Evolutionary conservation across 2,329 filamentous ascomycete genomes (phyloP), one percentile per base, ranked within the genome.

Genomic region (Trichoderma cornu-damae): DNA sequence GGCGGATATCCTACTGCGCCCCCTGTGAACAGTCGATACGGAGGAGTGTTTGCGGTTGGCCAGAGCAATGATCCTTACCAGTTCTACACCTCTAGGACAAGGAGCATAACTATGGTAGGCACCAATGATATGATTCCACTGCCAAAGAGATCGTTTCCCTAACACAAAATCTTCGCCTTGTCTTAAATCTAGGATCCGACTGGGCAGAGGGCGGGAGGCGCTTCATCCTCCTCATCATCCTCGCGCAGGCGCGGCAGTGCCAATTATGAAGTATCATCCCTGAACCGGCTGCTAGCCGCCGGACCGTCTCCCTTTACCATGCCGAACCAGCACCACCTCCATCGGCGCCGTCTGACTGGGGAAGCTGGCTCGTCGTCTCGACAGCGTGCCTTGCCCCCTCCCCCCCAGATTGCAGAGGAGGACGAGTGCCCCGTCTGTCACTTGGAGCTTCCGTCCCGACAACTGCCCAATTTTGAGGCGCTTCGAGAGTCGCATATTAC

Each of bases 341-440:
- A 42, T 32, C 74, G 70, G 18, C 67, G 68, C 37, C 66, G 67
- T 42, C 68, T 67, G 11, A 59, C 67, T 8, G 65, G 65, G 9
- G 66, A 66, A 20, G 61, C 64, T 2, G 64, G 70, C 8, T 70
- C 75, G 3, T 73, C 73, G 2, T 70, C 72, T 3, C 65, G 69
- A 16, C 74, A 69, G 37, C 74, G 72, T 22, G 73, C 70, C 26
- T 66, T 72, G 35, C 75, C 73, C 1, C 75, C 73, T 3, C 76
- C 75, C 9, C 77, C 74, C 1, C 81, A 79, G 57, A 77, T 81
- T 65, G 76, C 78, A 5, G 89, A 92, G 68, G 88, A 91, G 66
- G 88, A 92, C 67, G 86, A 90, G 65, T 93, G 89, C 61, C 88
- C 88, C 0, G 81, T 92, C 43, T 93, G 89, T 64, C 87, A 89